Evolutionary conservation across 805 yeast genomes (phyloP), one percentile per base, ranked within the genome.

Genomic region (Kregervanrija fluxuum): DNA sequence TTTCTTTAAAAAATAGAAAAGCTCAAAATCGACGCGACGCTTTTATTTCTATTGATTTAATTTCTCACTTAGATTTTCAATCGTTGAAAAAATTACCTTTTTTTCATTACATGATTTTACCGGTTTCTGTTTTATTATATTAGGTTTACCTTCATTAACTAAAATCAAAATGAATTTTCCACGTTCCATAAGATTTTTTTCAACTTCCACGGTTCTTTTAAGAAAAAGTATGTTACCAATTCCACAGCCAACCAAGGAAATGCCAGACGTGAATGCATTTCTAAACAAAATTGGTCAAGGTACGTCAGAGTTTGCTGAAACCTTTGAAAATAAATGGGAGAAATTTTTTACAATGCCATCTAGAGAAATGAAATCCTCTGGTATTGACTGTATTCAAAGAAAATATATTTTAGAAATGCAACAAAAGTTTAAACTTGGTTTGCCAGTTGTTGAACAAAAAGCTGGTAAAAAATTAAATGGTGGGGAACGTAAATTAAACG

Each of bases 401-500:
- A 76, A 82, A 57, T 85, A 85, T 65, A 74, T 90, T 47, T 65
- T 88, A 48, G 68, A 74, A 38, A 89, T 95, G 82, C 72, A 77
- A 40, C 81, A 89, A 56, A 77, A 74, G 54, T 82, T 72, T 56
- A 74, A 77, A 54, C 73, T 76, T 48, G 78, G 81, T 43, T 41
- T 41, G 11, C 55, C 53, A 15, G 66, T 85, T 46, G 56, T 67
- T 46, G 85, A 80, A 56, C 70, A 77, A 51, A 75, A 75, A 53
- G 64, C 69, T 49, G 87, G 90, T 9, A 45, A 36, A n/a, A 81
- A 74, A 70, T 87, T 87, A 72, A 70, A 79, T 66, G 96, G 96
- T 22, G 95, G 96, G 57, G 96, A 89, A 66, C 77, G 96, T 62
- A 83, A 79, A 56, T 75, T 82, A 48, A 78, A 74, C 55, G 83